Evolutionary conservation across 495 filamentous ascomycete species (phyloP), one percentile per base, ranked within the genome.

Genomic region (Talaromyces liani): DNA sequence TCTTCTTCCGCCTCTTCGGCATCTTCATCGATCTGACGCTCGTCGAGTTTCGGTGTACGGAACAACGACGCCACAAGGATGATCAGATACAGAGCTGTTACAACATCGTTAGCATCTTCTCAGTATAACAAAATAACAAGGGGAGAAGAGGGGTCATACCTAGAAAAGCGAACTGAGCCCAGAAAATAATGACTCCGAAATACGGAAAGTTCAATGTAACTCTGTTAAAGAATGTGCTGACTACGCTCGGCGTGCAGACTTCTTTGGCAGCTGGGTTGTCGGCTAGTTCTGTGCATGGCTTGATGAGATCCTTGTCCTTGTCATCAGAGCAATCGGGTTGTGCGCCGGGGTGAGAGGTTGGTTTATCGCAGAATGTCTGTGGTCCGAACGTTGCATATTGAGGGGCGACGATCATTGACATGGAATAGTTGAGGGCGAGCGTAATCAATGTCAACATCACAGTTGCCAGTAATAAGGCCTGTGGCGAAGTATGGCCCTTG

Each of bases 1-100:
- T 98, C 94, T 72, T 98, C 94, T 69, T 98, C 94, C 12, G 91
- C 93, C n/a, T 87, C 90, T 78, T 96, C 91, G 20, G 91, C 86
- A 75, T 97, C 93, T 64, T 92, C 91, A 65, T 96, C 91, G 8
- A 92, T 67, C 72, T 91, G 84, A 54, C 80, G 84, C 58, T 91
- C 79, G 66, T 95, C 81, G 34, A 95, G 70, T 68, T 82, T 86
- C 1, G 93, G 92, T 8, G 91, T 88, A 29, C 90, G 85, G 77
- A 98, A 85, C 1, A 97, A 75, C 2, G 88, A 85, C 2, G 86
- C 87, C 36, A 91, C 47, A 65, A 93, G 87, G 31, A 94, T 84
- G 60, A 95, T 75, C 7, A 95, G 70, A 75, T 94, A 96, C 14
- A 97, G 79, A 20, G 80, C 83, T 84, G 47, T 20, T 25, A 47